These are phyloP conservation scores for Penicillium sp. DNA, from an alignment of 2,329 filamentous ascomycete species.

Conservation along the genomic window DNA sequence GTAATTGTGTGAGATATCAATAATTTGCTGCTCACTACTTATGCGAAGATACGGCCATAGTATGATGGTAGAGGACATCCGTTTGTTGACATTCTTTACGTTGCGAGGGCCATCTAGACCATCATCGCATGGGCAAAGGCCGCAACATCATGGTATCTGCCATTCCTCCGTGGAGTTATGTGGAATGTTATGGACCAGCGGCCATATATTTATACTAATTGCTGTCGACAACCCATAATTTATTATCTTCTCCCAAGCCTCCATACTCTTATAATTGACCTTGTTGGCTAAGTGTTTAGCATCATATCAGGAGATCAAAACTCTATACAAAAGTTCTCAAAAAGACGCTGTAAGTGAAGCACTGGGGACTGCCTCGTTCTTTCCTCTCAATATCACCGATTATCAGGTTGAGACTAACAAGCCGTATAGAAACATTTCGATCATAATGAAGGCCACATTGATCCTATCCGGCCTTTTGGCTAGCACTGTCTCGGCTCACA, in stretches of 20 bases:
- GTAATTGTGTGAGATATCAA: too few relatives aligned
- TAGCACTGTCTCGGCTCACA: slow-evolving; percentile 46
- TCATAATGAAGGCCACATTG: slow-evolving; percentile 36
- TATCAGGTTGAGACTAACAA: slow-evolving; percentile 1
- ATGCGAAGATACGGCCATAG: background rate
- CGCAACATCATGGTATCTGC: slow-evolving; percentile 16
- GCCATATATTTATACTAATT: slow-evolving; percentile 19
- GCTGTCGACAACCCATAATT: background rate
- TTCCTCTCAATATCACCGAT: background rate
- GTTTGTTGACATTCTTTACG: slow-evolving; percentile 24
- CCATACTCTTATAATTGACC: slow-evolving; percentile 5
- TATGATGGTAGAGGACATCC: background rate
- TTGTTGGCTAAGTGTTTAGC: slow-evolving; percentile 17
- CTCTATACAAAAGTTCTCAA: background rate
- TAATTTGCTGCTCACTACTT: rapidly evolving
- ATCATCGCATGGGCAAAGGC: slow-evolving; percentile 3
- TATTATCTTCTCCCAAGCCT: background rate
- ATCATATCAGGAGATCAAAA: slow-evolving; percentile 3
- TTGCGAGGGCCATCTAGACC: slow-evolving; percentile 17
- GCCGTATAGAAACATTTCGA: background rate
- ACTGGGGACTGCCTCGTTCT: background rate
- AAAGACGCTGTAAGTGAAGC: slow-evolving; percentile 4
- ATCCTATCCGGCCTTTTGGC: slow-evolving; percentile 35
- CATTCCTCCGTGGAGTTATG: slow-evolving; percentile 21
- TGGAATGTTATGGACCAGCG: slow-evolving; percentile 16